Conservation (phyloP, 108 stramenopile species). For the Heterococcus sp. region DNA sequence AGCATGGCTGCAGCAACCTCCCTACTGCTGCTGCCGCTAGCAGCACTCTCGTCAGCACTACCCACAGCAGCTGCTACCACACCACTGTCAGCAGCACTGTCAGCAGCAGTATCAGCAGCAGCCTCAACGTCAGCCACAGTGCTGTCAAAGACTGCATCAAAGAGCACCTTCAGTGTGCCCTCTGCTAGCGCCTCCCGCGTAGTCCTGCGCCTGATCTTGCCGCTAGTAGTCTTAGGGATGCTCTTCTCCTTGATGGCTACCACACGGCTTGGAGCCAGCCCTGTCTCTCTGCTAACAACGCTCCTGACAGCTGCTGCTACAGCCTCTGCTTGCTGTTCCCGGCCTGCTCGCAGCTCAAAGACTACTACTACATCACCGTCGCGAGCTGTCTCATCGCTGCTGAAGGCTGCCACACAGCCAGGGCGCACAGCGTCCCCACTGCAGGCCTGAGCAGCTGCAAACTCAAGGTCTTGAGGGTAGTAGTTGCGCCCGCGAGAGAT, state of each 20-base stretch:
- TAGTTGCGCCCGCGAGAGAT: constrained; percentile 95
- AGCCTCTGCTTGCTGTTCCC: not conserved
- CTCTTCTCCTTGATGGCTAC: constrained; percentile 76
- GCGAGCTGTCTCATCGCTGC: not conserved
- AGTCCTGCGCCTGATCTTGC: constrained; percentile 75
- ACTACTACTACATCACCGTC: not conserved
- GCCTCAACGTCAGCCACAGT: not conserved
- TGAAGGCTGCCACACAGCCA: constrained; percentile 94
- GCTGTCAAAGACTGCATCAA: not conserved
- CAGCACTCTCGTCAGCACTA: not conserved
- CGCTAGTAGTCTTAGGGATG: constrained; percentile 96
- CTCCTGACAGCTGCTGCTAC: not conserved
- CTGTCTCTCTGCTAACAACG: constrained; percentile 23
- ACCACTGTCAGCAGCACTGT: not conserved
- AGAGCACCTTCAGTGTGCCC: not conserved
- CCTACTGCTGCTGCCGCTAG: not conserved
- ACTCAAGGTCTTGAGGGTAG: constrained; percentile 98
- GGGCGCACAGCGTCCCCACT: constrained; percentile 63
- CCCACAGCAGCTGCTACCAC: not conserved
- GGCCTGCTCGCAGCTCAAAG: not conserved
- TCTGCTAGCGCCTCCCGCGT: constrained; percentile 20
- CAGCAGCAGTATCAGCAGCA: not conserved
- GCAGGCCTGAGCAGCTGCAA: constrained; percentile 74
- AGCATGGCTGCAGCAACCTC: not conserved
- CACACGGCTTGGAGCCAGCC: constrained; percentile 58